Conservation (phyloP, 306 rosid species). For the Cajanus cajan region DNA sequence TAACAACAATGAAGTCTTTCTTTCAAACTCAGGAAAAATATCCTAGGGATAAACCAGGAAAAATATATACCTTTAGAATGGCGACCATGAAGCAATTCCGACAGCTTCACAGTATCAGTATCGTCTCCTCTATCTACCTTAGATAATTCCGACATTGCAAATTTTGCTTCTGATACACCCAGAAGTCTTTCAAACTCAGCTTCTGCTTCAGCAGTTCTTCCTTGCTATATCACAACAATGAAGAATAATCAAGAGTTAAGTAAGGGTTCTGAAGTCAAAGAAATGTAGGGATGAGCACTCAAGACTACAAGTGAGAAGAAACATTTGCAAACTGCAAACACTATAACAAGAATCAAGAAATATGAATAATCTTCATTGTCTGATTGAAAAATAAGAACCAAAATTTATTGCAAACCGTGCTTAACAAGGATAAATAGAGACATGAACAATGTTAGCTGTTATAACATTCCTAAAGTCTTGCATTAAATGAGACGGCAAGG, state of each 20-base stretch:
- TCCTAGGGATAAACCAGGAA: slow-evolving; percentile 17
- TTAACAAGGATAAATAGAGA: neutral
- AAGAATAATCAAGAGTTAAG: slow-evolving; percentile 3
- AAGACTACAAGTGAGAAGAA: slow-evolving; percentile 1
- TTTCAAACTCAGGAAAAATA: too few relatives aligned
- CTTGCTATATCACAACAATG: slow-evolving; percentile 62
- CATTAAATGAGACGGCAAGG: neutral
- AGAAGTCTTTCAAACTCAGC: slow-evolving; percentile 81
- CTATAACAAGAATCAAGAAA: neutral
- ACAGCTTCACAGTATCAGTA: slow-evolving; percentile 58
- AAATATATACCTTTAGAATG: slow-evolving; percentile 68
- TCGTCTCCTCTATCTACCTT: slow-evolving; percentile 83
- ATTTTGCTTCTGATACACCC: slow-evolving; percentile 82
- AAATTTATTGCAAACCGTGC: neutral
- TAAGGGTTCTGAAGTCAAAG: neutral
- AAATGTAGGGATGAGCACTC: slow-evolving; percentile 1
- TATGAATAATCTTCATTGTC: slow-evolving; percentile 4
- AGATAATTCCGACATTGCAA: slow-evolving; percentile 76
- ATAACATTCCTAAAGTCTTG: neutral
- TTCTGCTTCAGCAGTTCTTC: slow-evolving; percentile 85
- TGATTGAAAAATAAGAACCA: neutral
- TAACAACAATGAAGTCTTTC: slow-evolving; percentile 6
- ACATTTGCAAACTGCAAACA: neutral
- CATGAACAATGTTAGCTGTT: neutral
- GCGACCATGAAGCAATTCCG: slow-evolving; percentile 82